Conservation (phyloP, 2,329 filamentous ascomycete genomes). For the Cladosporium austrohemisphaericum region DNA sequence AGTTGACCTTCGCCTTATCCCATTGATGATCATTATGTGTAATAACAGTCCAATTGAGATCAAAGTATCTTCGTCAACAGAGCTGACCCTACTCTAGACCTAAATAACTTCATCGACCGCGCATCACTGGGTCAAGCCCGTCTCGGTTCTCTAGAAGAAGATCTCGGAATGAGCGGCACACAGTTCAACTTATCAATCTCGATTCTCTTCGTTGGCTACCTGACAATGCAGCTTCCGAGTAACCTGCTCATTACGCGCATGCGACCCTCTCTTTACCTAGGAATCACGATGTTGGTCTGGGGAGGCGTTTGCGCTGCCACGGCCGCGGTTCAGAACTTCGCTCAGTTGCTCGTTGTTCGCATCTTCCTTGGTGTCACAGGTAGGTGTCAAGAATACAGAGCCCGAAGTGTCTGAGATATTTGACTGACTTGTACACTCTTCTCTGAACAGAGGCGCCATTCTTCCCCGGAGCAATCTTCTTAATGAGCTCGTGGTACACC, state of each 20-base stretch:
- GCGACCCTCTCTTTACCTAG: slow-evolving; percentile 53
- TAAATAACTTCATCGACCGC: slow-evolving; percentile 65
- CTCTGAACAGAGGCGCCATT: slow-evolving; percentile 53
- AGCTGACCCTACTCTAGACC: too few relatives aligned
- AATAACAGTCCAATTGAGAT: not conserved
- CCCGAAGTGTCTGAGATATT: too few relatives aligned
- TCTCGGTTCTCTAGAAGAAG: slow-evolving; percentile 51
- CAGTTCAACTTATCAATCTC: slow-evolving; percentile 56
- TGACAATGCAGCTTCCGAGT: slow-evolving; percentile 60
- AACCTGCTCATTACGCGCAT: slow-evolving; percentile 56
- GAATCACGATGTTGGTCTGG: slow-evolving; percentile 45
- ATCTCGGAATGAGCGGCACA: slow-evolving; percentile 53
- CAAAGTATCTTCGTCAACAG: too few relatives aligned
- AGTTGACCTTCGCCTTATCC: slow-evolving; percentile 64
- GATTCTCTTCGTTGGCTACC: slow-evolving; percentile 57
- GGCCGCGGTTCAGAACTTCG: slow-evolving; percentile 43
- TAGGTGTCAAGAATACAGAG: too few relatives aligned
- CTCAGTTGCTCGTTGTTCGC: slow-evolving; percentile 43
- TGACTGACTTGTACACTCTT: too few relatives aligned
- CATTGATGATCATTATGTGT: slow-evolving; percentile 68
- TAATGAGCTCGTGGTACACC: slow-evolving; percentile 51
- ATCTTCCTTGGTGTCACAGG: slow-evolving; percentile 49
- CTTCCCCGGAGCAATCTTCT: slow-evolving; percentile 47
- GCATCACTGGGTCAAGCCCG: slow-evolving; percentile 54
- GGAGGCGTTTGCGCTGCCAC: slow-evolving; percentile 44